These are phyloP conservation scores for Bipolaris bicolor DNA, from an alignment of 2,329 filamentous ascomycete genomes.

Conservation along the genomic window DNA sequence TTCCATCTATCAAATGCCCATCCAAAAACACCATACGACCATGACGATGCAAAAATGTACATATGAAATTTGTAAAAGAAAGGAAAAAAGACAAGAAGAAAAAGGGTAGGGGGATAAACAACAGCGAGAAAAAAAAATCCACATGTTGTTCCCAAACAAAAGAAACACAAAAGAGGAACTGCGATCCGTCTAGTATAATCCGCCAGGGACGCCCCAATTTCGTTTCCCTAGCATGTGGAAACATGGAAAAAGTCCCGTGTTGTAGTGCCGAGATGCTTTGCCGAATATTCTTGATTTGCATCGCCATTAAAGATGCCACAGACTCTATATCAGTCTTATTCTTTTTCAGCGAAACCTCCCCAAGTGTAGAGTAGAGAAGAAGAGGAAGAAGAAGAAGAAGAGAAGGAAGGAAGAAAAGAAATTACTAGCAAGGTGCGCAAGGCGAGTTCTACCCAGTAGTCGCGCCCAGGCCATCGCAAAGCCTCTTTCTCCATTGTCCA, in stretches of 20 bases:
- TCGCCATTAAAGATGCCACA: background rate
- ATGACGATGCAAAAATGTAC: background rate
- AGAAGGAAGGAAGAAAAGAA: background rate
- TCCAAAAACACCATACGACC: conserved; percentile 2
- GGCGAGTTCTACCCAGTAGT: conserved; percentile 40
- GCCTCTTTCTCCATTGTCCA: conserved; percentile 77
- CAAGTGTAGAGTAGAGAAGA: background rate
- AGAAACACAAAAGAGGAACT: background rate
- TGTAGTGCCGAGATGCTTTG: background rate
- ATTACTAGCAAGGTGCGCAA: background rate
- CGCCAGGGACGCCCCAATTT: too few species aligned
- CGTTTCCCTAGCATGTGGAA: conserved; percentile 4
- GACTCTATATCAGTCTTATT: background rate
- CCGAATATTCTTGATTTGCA: background rate
- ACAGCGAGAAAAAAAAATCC: background rate
- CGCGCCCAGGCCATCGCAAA: conserved; percentile 59
- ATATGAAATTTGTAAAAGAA: background rate
- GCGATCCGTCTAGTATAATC: too few species aligned
- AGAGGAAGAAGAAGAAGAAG: background rate
- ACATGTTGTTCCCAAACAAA: background rate
- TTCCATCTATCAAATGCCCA: conserved; percentile 15
- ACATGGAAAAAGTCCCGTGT: conserved; percentile 13
- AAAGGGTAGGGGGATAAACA: background rate
- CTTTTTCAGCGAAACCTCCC: background rate
- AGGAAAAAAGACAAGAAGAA: background rate